Evolutionary conservation across 331 rosid genomes (phyloP).

Genomic region (Malus hybrid): DNA sequence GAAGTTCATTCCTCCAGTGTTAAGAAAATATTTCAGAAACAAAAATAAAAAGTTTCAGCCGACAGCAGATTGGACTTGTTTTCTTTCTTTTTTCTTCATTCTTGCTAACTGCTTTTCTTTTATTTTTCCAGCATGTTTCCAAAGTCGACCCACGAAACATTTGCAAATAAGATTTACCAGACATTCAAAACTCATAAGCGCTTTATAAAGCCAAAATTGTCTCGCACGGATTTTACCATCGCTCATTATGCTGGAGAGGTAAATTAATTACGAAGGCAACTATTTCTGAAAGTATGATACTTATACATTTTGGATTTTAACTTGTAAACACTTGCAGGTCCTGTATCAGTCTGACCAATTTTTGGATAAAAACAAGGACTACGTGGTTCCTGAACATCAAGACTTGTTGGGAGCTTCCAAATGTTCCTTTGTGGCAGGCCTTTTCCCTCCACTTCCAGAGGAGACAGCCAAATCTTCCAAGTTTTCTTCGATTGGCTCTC

Average conservation of each 20-base stretch:
- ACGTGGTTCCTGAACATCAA: constrained; percentile 95
- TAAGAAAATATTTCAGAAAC: no score
- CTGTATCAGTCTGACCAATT: constrained; percentile 85
- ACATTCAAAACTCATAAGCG: constrained; percentile 90
- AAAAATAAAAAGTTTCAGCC: no score
- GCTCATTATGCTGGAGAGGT: constrained; percentile 99
- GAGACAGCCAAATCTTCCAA: constrained; percentile 90
- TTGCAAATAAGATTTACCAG: constrained; percentile 94
- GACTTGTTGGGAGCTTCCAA: constrained; percentile 80
- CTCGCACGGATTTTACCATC: constrained; percentile 85
- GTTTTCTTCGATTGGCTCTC: constrained; percentile 97
- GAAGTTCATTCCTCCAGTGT: no score
- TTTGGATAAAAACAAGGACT: constrained; percentile 99
- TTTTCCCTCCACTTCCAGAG: constrained; percentile 91
- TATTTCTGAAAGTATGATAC: constrained; percentile 15
- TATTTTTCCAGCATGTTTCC: constrained; percentile 87
- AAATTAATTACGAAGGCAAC: constrained; percentile 7
- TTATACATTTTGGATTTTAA: constrained; percentile 14
- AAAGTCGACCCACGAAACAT: constrained; percentile 99
- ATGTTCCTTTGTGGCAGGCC: constrained; percentile 91
- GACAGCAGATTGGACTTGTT: background rate
- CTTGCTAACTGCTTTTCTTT: constrained; percentile 6
- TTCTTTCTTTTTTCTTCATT: constrained; percentile 16
- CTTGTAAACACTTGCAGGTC: constrained; percentile 54
- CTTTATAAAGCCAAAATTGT: constrained; percentile 89